phyloP scores from a whole-genome alignment of 352 stramenopile genomes.

The Pythium graminicola region DNA sequence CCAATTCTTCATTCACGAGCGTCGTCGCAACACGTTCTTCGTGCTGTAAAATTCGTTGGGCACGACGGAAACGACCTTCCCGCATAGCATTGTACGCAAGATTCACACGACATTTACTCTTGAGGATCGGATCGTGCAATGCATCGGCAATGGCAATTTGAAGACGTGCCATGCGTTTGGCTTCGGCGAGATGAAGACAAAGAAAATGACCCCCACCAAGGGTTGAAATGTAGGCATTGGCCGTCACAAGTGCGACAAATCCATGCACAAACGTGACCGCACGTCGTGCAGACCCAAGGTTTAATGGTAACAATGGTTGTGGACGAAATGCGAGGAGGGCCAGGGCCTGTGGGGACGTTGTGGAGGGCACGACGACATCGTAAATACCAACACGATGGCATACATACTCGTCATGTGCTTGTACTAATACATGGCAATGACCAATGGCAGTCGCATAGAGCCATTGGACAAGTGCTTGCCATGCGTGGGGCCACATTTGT shows the following conservation, averaged over 20 bases:
- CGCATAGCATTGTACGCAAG: constrained; percentile 77
- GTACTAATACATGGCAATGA: neutral
- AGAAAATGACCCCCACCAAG: constrained; percentile 75
- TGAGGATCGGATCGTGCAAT: constrained; percentile 62
- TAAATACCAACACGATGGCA: neutral
- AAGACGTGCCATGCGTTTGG: constrained; percentile 64
- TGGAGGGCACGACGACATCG: too few species aligned
- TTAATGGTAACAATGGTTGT: constrained; percentile 40
- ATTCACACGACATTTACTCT: constrained; percentile 81
- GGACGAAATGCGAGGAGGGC: constrained; percentile 46
- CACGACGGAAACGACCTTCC: constrained; percentile 50
- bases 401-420: neutral
- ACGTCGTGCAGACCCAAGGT: constrained; percentile 52
- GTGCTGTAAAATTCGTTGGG: constrained; percentile 39
- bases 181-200: constrained; percentile 62
- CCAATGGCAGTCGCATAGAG: neutral
- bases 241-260: constrained; percentile 67
- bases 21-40: constrained; percentile 39
- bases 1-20: constrained; percentile 51
- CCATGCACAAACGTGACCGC: constrained; percentile 61
- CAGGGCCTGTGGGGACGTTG: constrained; percentile 14
- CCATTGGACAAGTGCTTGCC: constrained; percentile 1
- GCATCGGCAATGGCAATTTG: constrained; percentile 75
- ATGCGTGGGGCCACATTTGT: neutral
- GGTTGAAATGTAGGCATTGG: constrained; percentile 82